phyloP scores from a whole-genome alignment of 2,329 filamentous ascomycete species.

The Thelonectria olida region DNA sequence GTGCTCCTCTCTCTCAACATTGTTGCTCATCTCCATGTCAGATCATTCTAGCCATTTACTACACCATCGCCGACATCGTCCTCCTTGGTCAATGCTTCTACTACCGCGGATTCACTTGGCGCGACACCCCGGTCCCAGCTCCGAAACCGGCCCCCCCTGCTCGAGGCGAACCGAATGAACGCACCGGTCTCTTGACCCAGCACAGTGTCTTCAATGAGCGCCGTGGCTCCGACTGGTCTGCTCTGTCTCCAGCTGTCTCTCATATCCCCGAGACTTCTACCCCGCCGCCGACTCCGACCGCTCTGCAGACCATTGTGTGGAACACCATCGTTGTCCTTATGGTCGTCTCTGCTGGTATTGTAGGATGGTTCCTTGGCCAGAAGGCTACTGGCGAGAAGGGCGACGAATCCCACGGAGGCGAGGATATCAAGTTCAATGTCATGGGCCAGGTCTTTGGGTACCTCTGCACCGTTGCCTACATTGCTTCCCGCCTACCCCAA shows the following conservation, averaged over 20 bases:
- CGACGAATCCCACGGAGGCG: slow-evolving; percentile 49
- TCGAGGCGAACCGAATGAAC: slow-evolving; percentile 57
- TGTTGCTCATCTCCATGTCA: slow-evolving; percentile 41
- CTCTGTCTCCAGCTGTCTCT: slow-evolving; percentile 83
- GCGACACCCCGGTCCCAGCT: slow-evolving; percentile 59
- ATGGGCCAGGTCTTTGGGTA: slow-evolving; percentile 94
- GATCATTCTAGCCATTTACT: slow-evolving; percentile 93
- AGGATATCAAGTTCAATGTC: slow-evolving; percentile 72
- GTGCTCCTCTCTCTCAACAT: neutral
- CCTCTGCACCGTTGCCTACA: slow-evolving; percentile 87
- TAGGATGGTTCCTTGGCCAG: slow-evolving; percentile 81
- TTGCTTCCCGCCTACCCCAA: slow-evolving; percentile 89
- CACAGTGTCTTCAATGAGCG: slow-evolving; percentile 48
- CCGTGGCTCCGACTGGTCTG: slow-evolving; percentile 65
- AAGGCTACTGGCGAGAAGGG: slow-evolving; percentile 50
- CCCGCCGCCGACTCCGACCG: slow-evolving; percentile 58
- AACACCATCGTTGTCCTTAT: slow-evolving; percentile 81
- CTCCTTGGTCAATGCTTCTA: slow-evolving; percentile 92
- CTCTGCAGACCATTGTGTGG: slow-evolving; percentile 70
- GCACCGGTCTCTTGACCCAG: slow-evolving; percentile 48
- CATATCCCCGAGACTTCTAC: slow-evolving; percentile 65
- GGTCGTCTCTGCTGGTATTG: slow-evolving; percentile 82
- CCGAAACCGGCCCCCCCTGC: slow-evolving; percentile 50
- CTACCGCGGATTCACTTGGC: slow-evolving; percentile 84
- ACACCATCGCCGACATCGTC: slow-evolving; percentile 91